phyloP scores from a whole-genome alignment of 805 yeast species.

The Wickerhamomyces chaumierensis region DNA sequence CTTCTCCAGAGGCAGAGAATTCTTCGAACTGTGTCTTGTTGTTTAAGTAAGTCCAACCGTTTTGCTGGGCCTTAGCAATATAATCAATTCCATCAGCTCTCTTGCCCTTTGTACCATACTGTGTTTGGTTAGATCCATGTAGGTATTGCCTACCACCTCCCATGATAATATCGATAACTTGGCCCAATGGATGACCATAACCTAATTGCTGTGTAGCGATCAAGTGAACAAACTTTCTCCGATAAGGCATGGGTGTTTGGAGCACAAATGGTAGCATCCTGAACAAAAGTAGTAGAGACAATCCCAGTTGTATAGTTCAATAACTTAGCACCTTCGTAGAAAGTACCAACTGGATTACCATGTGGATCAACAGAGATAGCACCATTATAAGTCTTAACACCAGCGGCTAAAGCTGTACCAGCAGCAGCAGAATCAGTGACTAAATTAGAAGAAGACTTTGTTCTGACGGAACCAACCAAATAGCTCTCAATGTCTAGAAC shows the following conservation, averaged over 20 bases:
- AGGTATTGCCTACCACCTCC: slow-evolving; percentile 90
- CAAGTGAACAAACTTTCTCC: slow-evolving; percentile 61
- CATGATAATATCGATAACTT: slow-evolving; percentile 67
- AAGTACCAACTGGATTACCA: slow-evolving; percentile 67
- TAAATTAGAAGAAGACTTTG: slow-evolving; percentile 62
- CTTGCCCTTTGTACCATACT: slow-evolving; percentile 34
- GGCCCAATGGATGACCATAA: slow-evolving; percentile 56
- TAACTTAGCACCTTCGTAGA: slow-evolving; percentile 77
- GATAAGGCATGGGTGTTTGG: slow-evolving; percentile 69
- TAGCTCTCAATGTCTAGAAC: slow-evolving; percentile 51
- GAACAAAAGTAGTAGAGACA: slow-evolving; percentile 82
- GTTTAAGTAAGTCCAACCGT: slow-evolving; percentile 61
- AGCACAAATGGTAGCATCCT: slow-evolving; percentile 91
- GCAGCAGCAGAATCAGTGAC: slow-evolving; percentile 95
- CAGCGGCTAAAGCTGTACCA: slow-evolving; percentile 86
- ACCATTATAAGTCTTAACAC: slow-evolving; percentile 73
- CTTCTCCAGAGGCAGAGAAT: slow-evolving; percentile 33
- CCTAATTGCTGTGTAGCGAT: slow-evolving; percentile 86
- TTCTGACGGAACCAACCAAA: slow-evolving; percentile 76
- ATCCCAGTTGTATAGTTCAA: slow-evolving; percentile 75
- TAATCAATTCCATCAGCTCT: slow-evolving; percentile 62
- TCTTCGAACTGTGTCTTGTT: slow-evolving; percentile 46
- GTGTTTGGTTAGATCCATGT: slow-evolving; percentile 32
- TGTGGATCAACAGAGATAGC: slow-evolving; percentile 78
- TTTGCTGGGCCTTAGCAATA: slow-evolving; percentile 43